Evolutionary conservation across 2,329 filamentous ascomycete species (phyloP).

Genomic region (Colletotrichum sp.): DNA sequence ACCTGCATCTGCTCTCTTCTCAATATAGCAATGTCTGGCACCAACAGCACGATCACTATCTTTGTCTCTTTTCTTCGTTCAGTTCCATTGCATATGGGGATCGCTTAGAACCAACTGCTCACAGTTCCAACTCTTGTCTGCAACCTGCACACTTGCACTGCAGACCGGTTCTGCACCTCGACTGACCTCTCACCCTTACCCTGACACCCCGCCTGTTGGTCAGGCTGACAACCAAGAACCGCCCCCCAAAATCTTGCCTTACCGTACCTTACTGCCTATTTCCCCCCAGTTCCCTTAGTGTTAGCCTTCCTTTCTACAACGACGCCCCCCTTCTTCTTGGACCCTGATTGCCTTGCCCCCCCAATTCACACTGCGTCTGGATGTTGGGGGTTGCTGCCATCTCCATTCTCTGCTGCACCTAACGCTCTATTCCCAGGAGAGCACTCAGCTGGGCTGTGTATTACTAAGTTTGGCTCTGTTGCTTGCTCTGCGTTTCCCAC

Average conservation of each 20-base stretch:
- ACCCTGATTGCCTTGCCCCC: slow-evolving; percentile 22
- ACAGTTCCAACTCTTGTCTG: not conserved
- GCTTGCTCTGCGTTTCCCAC: slow-evolving; percentile 19
- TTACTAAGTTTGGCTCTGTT: slow-evolving; percentile 47
- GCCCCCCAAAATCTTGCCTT: slow-evolving; percentile 8
- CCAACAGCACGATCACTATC: slow-evolving; percentile 24
- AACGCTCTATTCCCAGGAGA: slow-evolving; percentile 32
- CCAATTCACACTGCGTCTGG: slow-evolving; percentile 22
- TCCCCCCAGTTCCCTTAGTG: slow-evolving; percentile 6
- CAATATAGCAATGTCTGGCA: slow-evolving; percentile 45
- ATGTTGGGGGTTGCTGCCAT: slow-evolving; percentile 35
- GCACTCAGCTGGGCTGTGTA: slow-evolving; percentile 50
- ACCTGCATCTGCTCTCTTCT: slow-evolving; percentile 27
- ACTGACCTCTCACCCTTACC: slow-evolving; percentile 22
- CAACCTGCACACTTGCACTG: not conserved
- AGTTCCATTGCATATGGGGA: slow-evolving; percentile 41
- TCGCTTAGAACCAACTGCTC: slow-evolving; percentile 29
- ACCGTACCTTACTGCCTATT: slow-evolving; percentile 18
- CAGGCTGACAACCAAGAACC: slow-evolving; percentile 34
- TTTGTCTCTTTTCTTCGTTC: slow-evolving; percentile 36
- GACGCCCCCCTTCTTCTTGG: slow-evolving; percentile 24
- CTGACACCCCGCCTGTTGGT: slow-evolving; percentile 32
- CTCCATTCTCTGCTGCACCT: slow-evolving; percentile 33
- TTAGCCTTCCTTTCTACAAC: slow-evolving; percentile 9
- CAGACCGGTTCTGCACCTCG: slow-evolving; percentile 28